Percentiles rank a stretch among this genome's conserved stretches.
phyloP scores from a whole-genome alignment of 768 basidiomycete genomes.

The Lactifluus subvellereus region DNA sequence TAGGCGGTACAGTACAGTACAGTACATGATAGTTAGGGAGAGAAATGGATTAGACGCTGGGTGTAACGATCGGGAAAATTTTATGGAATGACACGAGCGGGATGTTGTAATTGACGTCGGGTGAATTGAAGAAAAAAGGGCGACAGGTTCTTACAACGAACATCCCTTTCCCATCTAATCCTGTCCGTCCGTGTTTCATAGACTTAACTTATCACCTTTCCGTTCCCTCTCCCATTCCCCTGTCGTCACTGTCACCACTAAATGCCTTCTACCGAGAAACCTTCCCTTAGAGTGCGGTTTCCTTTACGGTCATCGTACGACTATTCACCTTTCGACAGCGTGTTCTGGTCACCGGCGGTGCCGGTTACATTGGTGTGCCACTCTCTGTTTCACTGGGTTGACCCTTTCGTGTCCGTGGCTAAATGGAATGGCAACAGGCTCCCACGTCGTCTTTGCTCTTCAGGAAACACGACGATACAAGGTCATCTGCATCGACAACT shows the following conservation, averaged over 20 bases:
- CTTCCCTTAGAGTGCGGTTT: slow-evolving; percentile 15
- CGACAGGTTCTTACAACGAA: not conserved
- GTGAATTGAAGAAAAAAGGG: not conserved
- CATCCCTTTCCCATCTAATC: slow-evolving; percentile 11
- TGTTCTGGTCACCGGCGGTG: slow-evolving; percentile 72
- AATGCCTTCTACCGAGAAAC: slow-evolving; percentile 18
- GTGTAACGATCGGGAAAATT: not conserved
- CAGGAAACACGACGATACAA: slow-evolving; percentile 86
- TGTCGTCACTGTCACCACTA: not conserved
- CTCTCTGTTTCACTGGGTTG: not conserved
- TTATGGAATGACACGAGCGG: not conserved
- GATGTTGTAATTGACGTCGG: slow-evolving; percentile 14
- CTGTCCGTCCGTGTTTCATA: slow-evolving; percentile 1
- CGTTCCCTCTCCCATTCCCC: slow-evolving; percentile 1
- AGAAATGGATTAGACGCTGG: not conserved
- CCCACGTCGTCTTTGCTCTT: slow-evolving; percentile 85
- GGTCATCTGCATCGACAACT: slow-evolving; percentile 92
- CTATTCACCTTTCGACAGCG: slow-evolving; percentile 35
- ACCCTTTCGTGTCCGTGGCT: slow-evolving; percentile 19
- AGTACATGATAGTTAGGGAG: not conserved
- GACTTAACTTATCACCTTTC: slow-evolving; percentile 17
- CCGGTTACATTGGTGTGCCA: slow-evolving; percentile 79
- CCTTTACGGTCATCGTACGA: slow-evolving; percentile 5
- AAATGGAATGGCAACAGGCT: slow-evolving; percentile 47
- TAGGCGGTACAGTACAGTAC: not conserved